These are phyloP conservation scores for Elongisporangium senticosum DNA, from an alignment of 352 stramenopile genomes.

Conservation along the genomic window DNA sequence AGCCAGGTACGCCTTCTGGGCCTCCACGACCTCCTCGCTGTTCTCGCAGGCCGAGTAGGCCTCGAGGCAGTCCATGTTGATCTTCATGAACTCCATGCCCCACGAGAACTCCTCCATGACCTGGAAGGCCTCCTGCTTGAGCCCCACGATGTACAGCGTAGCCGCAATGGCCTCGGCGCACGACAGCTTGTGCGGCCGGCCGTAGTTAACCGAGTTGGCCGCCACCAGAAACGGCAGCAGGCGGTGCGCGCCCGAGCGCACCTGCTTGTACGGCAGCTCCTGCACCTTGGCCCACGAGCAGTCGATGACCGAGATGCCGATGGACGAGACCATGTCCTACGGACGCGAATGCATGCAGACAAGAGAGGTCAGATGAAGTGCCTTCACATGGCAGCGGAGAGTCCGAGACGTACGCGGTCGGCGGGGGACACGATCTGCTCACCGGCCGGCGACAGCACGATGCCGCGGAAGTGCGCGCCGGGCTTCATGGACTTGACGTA, in stretches of 20 bases:
- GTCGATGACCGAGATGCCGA: constrained; percentile 95
- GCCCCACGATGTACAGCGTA: constrained; percentile 96
- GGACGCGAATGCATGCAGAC: constrained; percentile 1
- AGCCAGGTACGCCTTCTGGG: constrained; percentile 71
- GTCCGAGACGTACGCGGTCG: constrained; percentile 45
- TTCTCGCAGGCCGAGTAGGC: constrained; percentile 73
- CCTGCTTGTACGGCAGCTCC: constrained; percentile 94
- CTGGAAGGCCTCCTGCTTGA: constrained; percentile 83
- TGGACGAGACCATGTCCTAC: constrained; percentile 57
- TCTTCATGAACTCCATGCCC: constrained; percentile 90
- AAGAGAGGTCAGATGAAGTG: background rate
- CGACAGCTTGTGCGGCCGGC: constrained; percentile 92
- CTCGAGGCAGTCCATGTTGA: constrained; percentile 93
- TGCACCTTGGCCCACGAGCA: constrained; percentile 97
- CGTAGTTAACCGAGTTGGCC: constrained; percentile 99
- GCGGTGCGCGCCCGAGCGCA: constrained; percentile 92
- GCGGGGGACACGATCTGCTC: constrained; percentile 88
- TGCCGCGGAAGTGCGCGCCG: constrained; percentile 89
- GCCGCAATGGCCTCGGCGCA: constrained; percentile 97
- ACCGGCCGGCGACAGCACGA: constrained; percentile 92
- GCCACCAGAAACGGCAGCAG: constrained; percentile 97
- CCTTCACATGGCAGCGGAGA: background rate
- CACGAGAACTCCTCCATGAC: constrained; percentile 93
- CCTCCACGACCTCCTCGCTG: constrained; percentile 66
- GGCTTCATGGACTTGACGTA: constrained; percentile 92